These are phyloP conservation scores for Ganoderma lucidum DNA, from an alignment of 1,284 basidiomycete genomes.

Conservation along the genomic window DNA sequence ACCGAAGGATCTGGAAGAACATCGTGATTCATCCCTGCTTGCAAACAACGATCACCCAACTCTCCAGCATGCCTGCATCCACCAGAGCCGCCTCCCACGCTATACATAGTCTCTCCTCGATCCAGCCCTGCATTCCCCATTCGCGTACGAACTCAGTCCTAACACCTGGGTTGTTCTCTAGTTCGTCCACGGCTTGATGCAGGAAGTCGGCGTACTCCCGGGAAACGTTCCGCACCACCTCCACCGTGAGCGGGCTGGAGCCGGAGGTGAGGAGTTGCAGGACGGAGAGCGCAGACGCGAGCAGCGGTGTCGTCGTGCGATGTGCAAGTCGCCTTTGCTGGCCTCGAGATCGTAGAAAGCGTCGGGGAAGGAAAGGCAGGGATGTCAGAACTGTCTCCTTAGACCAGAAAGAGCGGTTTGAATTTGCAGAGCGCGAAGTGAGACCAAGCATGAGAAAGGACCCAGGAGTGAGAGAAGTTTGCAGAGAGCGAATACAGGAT, in stretches of 20 bases:
- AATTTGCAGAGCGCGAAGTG: conserved; percentile 30
- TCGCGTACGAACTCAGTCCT: conserved; percentile 42
- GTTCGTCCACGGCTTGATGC: conserved; percentile 37
- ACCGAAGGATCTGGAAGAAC: neutral
- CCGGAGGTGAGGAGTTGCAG: conserved; percentile 44
- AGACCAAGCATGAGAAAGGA: conserved; percentile 44
- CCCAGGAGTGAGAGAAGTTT: conserved; percentile 36
- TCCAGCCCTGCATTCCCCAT: conserved; percentile 52
- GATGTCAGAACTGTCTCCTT: conserved; percentile 42
- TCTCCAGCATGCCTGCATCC: conserved; percentile 45
- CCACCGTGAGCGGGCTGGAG: conserved; percentile 42
- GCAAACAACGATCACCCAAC: conserved; percentile 45
- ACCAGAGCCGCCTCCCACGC: conserved; percentile 63
- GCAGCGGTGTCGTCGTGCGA: conserved; percentile 43
- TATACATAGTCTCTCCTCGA: conserved; percentile 54
- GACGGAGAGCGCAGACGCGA: conserved; percentile 43
- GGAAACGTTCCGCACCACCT: conserved; percentile 54
- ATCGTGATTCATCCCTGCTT: conserved; percentile 14
- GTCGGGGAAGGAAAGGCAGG: conserved; percentile 45
- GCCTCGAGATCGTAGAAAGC: conserved; percentile 16
- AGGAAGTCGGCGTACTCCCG: conserved; percentile 42
- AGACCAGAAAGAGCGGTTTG: conserved; percentile 3
- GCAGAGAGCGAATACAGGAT: conserved; percentile 38
- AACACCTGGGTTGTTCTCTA: conserved; percentile 39
- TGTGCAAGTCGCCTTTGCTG: neutral